phyloP scores from a whole-genome alignment of 768 basidiomycete genomes.

The Lentinula aciculospora region DNA sequence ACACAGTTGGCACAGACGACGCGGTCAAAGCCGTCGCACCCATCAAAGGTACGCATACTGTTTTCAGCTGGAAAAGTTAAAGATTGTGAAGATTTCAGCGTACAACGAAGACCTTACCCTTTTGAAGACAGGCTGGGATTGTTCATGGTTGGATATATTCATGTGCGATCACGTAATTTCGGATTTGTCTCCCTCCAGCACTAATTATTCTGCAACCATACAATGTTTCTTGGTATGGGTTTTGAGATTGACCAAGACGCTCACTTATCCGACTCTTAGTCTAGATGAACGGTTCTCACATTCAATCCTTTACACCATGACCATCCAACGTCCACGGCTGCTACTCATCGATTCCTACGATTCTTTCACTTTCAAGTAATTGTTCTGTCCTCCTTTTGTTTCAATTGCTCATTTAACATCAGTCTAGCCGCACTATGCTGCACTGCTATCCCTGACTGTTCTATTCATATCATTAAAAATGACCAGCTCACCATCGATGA shows the following conservation, averaged over 20 bases:
- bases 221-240: too few species aligned
- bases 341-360: slow-evolving; percentile 82
- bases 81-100: neutral
- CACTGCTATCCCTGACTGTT: slow-evolving; percentile 52
- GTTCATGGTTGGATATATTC: slow-evolving; percentile 16
- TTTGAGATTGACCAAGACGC: neutral
- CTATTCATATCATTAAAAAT: slow-evolving; percentile 70
- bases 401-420: neutral
- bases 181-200: neutral
- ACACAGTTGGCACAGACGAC: slow-evolving; percentile 37
- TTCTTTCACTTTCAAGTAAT: slow-evolving; percentile 82
- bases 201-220: too few species aligned
- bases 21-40: slow-evolving; percentile 61
- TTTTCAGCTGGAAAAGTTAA: slow-evolving; percentile 44
- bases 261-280: neutral
- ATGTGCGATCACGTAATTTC: slow-evolving; percentile 1
- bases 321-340: slow-evolving; percentile 40
- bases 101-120: slow-evolving; percentile 20
- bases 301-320: slow-evolving; percentile 19
- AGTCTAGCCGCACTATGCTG: slow-evolving; percentile 74
- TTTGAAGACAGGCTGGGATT: slow-evolving; percentile 28
- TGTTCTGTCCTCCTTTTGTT: neutral
- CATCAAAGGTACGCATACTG: slow-evolving; percentile 77
- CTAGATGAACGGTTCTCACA: neutral
- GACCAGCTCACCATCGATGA: slow-evolving; percentile 47